phyloP scores from a whole-genome alignment of 2,329 filamentous ascomycete genomes.

The Aurifilum marmelostoma region DNA sequence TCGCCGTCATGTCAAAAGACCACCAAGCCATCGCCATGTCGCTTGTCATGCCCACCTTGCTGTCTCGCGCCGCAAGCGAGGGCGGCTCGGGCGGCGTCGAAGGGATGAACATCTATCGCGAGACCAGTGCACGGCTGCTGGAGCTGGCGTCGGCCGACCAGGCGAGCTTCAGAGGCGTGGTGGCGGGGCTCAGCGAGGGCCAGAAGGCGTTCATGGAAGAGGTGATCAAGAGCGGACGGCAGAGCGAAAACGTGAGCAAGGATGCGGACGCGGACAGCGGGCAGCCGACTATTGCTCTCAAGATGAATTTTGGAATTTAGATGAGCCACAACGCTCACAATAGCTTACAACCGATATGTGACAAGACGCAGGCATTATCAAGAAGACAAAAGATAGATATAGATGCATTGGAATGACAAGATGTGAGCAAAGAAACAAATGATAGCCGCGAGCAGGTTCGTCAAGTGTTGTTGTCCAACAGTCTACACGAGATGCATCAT shows the following conservation, averaged over 20 bases:
- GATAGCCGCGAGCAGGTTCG: not conserved
- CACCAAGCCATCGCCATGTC: slow-evolving; percentile 67
- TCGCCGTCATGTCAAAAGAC: slow-evolving; percentile 51
- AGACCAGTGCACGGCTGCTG: slow-evolving; percentile 76
- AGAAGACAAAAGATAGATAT: slow-evolving; percentile 9
- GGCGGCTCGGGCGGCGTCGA: slow-evolving; percentile 44
- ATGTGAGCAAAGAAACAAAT: not conserved
- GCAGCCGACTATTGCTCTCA: slow-evolving; percentile 85
- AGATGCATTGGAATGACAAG: slow-evolving; percentile 6
- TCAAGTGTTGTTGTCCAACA: not conserved
- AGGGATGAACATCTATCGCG: slow-evolving; percentile 61
- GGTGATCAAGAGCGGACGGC: slow-evolving; percentile 70
- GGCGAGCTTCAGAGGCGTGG: slow-evolving; percentile 71
- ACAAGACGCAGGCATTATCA: not conserved
- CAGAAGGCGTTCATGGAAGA: slow-evolving; percentile 81
- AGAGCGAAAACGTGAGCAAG: slow-evolving; percentile 46
- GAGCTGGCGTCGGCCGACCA: slow-evolving; percentile 81
- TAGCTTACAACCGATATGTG: not conserved
- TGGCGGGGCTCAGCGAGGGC: slow-evolving; percentile 69
- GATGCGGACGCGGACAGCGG: slow-evolving; percentile 48
- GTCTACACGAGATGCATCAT: not conserved
- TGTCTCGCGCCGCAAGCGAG: slow-evolving; percentile 71
- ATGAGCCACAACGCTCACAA: slow-evolving; percentile 8
- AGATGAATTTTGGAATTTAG: slow-evolving; percentile 81
- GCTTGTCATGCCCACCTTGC: slow-evolving; percentile 75